Evolutionary conservation across 2,329 filamentous ascomycete genomes (phyloP), one percentile per base, ranked within the genome.

Genomic region (Macrophomina phaseolina): DNA sequence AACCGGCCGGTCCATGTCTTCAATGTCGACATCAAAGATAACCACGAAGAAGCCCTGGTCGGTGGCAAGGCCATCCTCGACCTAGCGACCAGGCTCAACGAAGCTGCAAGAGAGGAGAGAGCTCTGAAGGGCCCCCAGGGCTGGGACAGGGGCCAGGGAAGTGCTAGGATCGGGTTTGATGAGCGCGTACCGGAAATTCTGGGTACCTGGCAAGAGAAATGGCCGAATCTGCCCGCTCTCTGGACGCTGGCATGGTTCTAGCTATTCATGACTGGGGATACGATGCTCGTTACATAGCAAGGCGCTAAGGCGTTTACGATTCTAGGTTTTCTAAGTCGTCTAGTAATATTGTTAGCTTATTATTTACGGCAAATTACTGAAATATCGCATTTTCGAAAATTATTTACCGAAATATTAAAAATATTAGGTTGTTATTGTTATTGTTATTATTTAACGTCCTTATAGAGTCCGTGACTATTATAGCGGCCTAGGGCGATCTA

Each of bases 11-110:
- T 99, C 0, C 95, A 99, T 76, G 92, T 99, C 66, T 97, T 99
- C 83, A 99, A 99, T 73, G 91, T 99, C 65, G 95, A 99, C 77
- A 99, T 99, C 75, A 94, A 91, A 78, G 95, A 99, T 80, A 99
- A 98, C 75, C 95, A 98, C 75, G 94, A 99, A 78, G 95, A 99
- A 79, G 95, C 95, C 0, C 85, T 94, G 28, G 87, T 97, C 2
- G 95, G 95, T 9, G 95, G 95, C 1, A 89, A 90, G 71, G 95
- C 92, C 52, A 99, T 99, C 67, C 84, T 98, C 45, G 95, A 99
- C 75, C 84, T 99, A 42, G 95, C 95, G 0, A 88, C 94, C 74
- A 89, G 88, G 38, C 81, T 99, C 68, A 98, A 98, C 75, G 86
- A 87, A 18, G 91, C 89, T 0, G 95, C 95, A 0, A 84, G 80